Conservation (phyloP, 2,329 filamentous ascomycete species). For the Penicillium sp. region DNA sequence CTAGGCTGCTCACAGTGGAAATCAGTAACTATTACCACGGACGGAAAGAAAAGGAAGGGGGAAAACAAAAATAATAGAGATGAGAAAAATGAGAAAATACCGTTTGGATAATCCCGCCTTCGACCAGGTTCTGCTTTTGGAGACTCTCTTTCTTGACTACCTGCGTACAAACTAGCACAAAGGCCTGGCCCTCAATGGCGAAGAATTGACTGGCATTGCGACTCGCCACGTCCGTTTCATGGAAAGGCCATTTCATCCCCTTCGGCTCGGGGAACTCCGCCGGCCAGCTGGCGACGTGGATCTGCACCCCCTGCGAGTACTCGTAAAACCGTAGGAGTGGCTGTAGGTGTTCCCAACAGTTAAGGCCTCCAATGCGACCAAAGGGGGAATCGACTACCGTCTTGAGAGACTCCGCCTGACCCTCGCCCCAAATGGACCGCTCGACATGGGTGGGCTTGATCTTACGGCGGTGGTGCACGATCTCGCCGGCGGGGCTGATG, state of each 20-base stretch:
- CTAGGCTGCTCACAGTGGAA: neutral
- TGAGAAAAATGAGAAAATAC: too few relatives aligned
- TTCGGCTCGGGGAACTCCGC: neutral
- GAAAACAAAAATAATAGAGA: too few relatives aligned
- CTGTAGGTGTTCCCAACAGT: slow-evolving; percentile 53
- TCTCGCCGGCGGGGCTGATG: slow-evolving; percentile 44
- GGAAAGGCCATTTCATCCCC: neutral
- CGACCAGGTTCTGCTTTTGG: neutral
- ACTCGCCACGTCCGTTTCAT: neutral
- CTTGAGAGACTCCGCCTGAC: slow-evolving; percentile 28
- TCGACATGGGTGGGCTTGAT: slow-evolving; percentile 55
- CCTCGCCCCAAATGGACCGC: slow-evolving; percentile 50
- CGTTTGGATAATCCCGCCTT: neutral
- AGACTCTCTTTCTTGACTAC: neutral
- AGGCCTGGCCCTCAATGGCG: neutral
- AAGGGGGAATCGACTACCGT: slow-evolving; percentile 43
- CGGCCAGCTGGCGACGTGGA: slow-evolving; percentile 53
- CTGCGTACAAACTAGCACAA: neutral
- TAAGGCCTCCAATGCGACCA: slow-evolving; percentile 29
- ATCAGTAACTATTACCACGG: too few relatives aligned
- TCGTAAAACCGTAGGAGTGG: slow-evolving; percentile 50
- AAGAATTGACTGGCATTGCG: neutral
- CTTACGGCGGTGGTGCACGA: slow-evolving; percentile 48
- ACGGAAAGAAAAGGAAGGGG: too few relatives aligned
- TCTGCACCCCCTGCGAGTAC: slow-evolving; percentile 42